Base-by-base conservation (phyloP, 306 rosid genomes). In the Arachis stenosperma region DNA sequence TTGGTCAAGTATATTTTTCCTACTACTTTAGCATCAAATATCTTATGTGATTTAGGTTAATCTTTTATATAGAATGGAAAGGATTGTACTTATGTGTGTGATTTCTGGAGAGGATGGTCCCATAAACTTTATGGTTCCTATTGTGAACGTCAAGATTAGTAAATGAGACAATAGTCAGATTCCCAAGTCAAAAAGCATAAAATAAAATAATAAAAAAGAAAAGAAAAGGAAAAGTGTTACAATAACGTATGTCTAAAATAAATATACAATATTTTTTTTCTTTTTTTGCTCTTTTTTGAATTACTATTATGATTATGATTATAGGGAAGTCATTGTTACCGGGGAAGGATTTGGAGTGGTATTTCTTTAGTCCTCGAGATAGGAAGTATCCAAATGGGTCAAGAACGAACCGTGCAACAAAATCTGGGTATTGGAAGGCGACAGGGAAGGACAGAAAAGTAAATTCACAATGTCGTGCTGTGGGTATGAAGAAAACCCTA, bases 331-430 rank as follows among this genome's bases (percentile, higher is more conserved):
- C 98, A 14, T 80, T 93, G 77, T 73, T 93, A 52, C 98, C 98
- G 0, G 93, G 98, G 72, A 93, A 90, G 69, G 98, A 93, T 84
- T 80, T 93, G 33, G 98, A 93, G 77, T 93, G 98, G 98, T 93
- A 93, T 69, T 93, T 93, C 82, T 93, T 93, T 15, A 90, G 98
- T 61, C 96, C 98, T 57, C 69, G 97, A 10, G 96, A 93, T 66
- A 82, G 97, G 17, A 93, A 93, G 73, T 93, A 93, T 39, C 98
- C 98, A 3, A 93, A 93, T 9, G 98, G 98, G 60, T 93, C 98
- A 54, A 90, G 98, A 78, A 93, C 98, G 0, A 93, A 93, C 36
- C 85, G 98, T 3, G 98, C 98, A 44, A 93, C 98, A 0, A 93
- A 89, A 77, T 88, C 88, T 1, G 98, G 98, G 39, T 93, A 93